Conservation (phyloP, 1,139 yeast genomes). For the Kodamaea plutei region DNA sequence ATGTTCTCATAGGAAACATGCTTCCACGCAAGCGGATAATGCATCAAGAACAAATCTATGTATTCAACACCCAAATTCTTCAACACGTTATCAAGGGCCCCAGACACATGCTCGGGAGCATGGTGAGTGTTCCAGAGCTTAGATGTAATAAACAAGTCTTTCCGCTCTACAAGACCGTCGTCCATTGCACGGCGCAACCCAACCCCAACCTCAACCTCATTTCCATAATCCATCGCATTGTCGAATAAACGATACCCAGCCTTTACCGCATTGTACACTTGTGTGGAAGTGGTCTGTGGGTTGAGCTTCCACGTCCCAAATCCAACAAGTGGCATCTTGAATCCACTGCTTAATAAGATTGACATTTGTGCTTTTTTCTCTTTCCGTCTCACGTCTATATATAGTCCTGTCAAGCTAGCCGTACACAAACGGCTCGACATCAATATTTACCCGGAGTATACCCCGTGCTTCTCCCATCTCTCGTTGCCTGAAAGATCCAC, state of each 20-base stretch:
- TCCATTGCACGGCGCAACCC: constrained; percentile 51
- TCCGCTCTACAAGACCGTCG: constrained; percentile 45
- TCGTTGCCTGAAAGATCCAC: no score
- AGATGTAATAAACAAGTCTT: constrained; percentile 63
- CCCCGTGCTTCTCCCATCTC: no score
- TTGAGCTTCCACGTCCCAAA: constrained; percentile 36
- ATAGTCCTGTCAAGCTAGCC: not conserved
- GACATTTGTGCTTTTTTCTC: no score
- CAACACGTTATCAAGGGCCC: constrained; percentile 28
- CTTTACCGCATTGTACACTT: constrained; percentile 45
- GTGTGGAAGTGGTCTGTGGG: constrained; percentile 19
- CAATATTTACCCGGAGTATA: no score
- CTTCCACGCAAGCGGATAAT: constrained; percentile 75
- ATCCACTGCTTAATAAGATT: no score
- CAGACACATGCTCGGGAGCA: constrained; percentile 21
- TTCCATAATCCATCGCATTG: constrained; percentile 54
- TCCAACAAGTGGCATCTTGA: constrained; percentile 34
- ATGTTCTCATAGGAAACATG: constrained; percentile 67
- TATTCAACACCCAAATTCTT: constrained; percentile 29
- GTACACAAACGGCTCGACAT: no score
- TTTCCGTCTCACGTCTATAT: not conserved
- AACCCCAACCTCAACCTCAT: constrained; percentile 54
- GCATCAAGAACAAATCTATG: constrained; percentile 59
- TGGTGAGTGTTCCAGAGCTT: constrained; percentile 36
- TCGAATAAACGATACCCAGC: constrained; percentile 57